Evolutionary conservation across 129 eudicot species (phyloP).

Genomic region (Escallonia herrerae): DNA sequence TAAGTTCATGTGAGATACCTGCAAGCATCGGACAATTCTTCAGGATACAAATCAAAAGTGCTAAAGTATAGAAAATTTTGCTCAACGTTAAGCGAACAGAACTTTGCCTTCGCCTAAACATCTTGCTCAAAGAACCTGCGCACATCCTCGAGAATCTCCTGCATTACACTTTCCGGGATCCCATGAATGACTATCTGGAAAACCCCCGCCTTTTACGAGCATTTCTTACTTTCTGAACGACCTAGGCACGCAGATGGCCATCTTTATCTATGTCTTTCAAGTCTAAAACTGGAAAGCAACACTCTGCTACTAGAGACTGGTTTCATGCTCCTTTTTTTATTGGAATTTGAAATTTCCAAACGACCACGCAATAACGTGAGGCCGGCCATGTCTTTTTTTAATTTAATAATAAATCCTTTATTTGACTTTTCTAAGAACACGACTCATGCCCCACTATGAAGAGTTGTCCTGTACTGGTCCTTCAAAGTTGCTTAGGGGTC

Average conservation of each 20-base stretch:
- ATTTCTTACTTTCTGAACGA: constrained; percentile 1
- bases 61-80: background rate
- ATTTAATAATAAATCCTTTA: no score
- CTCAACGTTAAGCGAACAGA: constrained; percentile 14
- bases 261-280: background rate
- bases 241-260: background rate
- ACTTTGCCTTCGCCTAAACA: constrained; percentile 12
- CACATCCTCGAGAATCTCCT: constrained; percentile 7
- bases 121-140: constrained; percentile 16
- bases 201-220: constrained; percentile 17
- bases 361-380: no score
- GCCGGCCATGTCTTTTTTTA: no score
- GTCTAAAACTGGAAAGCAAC: constrained; percentile 19
- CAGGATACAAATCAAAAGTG: constrained; percentile 18
- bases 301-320: no score
- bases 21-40: constrained; percentile 13
- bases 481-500: no score
- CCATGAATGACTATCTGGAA: constrained; percentile 22
- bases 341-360: no score
- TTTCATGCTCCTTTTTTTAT: no score
- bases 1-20: no score
- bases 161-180: constrained; percentile 3
- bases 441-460: no score
- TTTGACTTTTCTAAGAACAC: no score
- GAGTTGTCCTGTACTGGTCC: no score